Base-by-base conservation (phyloP, 805 yeast species). In the Geotrichum ghanense region DNA sequence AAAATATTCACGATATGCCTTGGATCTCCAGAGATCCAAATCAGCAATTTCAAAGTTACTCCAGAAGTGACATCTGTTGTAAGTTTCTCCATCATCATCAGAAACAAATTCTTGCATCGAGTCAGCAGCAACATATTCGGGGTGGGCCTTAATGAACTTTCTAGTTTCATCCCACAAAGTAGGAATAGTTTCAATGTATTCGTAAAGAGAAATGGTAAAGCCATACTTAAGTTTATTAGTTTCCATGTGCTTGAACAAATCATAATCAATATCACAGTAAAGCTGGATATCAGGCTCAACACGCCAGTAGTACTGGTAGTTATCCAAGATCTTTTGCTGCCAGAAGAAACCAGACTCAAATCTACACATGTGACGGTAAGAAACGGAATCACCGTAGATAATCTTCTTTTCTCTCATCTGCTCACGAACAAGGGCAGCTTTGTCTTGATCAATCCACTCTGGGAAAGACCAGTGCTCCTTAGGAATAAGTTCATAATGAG, bases 331-430 rank as follows among this genome's bases (percentile, higher is more conserved):
- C 45, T 74, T 76, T 60, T 84, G 86, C 61, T 81, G 72, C 75
- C 79, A 86, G 69, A 86, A 83, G 62, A 81, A 82, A 0, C 95
- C 95, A 16, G 88, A 76, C 63, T 83, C 88, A 65, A 75, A 87
- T 54, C 96, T 75, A 65, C 95, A 87, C 95, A 88, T 84, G 66
- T 84, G 90, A 60, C 95, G 78, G 67, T 86, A 87, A 16, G 88
- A 72, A 51, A 75, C 79, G 12, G 81, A 71, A 48, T 72, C 82
- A 46, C 94, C 95, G 62, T 85, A 87, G 47, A 83, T 81, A 53
- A 83, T 75, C 54, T 74, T 61, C 53, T 72, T 62, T 17, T 58
- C 59, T 25, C 51, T 56, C 87, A 84, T 76, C 45, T 71, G 65
- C 50, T 73, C 71, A 54, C 95, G 74, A 34, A 75, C 72, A 22